Percentiles rank a stretch among this genome's conserved stretches.
These are phyloP conservation scores for Pichia phayaonensis DNA, from an alignment of 805 yeast genomes.

Conservation along the genomic window DNA sequence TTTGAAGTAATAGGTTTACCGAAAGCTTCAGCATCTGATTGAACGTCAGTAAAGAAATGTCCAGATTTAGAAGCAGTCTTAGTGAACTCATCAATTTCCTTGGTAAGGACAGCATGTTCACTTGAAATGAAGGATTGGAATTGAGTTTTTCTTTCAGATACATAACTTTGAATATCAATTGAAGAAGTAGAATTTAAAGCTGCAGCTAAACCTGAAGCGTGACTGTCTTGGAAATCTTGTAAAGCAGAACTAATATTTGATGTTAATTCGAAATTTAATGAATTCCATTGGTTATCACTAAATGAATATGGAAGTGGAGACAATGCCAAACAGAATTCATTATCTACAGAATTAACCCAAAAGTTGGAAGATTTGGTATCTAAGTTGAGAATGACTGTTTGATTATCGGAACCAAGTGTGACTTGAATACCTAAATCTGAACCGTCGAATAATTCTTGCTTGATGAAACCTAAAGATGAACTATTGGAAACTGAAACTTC, in stretches of 20 bases:
- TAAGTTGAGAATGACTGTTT: slow-evolving; percentile 41
- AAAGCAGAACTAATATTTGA: slow-evolving; percentile 1
- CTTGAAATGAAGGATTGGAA: slow-evolving; percentile 1
- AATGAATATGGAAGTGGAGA: slow-evolving; percentile 3
- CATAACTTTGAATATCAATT: background rate
- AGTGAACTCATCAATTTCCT: background rate
- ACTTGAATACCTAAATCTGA: slow-evolving; percentile 30
- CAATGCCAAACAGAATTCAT: slow-evolving; percentile 11
- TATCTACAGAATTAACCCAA: slow-evolving; percentile 39
- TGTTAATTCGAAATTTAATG: background rate
- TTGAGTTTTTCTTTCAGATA: slow-evolving; percentile 5
- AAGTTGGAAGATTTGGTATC: slow-evolving; percentile 66
- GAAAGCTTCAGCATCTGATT: background rate
- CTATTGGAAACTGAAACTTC: background rate
- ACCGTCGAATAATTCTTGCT: background rate
- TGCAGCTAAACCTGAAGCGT: background rate
- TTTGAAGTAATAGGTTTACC: slow-evolving; percentile 8
- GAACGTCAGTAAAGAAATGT: background rate
- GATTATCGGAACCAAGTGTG: slow-evolving; percentile 46
- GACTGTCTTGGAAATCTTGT: slow-evolving; percentile 2
- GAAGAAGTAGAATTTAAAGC: background rate
- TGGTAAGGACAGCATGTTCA: slow-evolving; percentile 4
- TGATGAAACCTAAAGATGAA: background rate
- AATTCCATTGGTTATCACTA: slow-evolving; percentile 2
- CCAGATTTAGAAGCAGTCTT: slow-evolving; percentile 1